A percentile compares a stretch with the other conserved stretches of the same genome.
These are phyloP conservation scores for Alternaria sp. DNA, from an alignment of 2,329 filamentous ascomycete species.

Conservation along the genomic window DNA sequence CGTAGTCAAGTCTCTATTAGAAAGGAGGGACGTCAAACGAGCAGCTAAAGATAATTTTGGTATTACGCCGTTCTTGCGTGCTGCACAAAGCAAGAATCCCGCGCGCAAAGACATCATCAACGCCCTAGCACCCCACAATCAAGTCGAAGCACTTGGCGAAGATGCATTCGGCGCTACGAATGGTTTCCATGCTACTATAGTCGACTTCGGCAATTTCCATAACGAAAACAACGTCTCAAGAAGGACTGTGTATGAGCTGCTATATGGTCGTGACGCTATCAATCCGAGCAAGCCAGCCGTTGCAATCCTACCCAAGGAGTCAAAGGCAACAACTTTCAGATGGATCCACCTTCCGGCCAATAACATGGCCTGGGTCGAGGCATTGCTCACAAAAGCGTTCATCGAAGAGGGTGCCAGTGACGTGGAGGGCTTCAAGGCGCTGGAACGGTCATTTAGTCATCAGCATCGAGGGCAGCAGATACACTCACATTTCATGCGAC, in stretches of 20 bases:
- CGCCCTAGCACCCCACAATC: conserved; percentile 53
- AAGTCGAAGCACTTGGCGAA: conserved; percentile 49
- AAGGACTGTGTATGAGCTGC: conserved; percentile 46
- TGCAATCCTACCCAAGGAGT: conserved; percentile 51
- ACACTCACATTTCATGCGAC: conserved; percentile 70
- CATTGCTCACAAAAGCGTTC: conserved; percentile 69
- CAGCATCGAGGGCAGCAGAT: conserved; percentile 66
- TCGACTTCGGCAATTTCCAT: conserved; percentile 52
- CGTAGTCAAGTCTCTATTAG: conserved; percentile 50
- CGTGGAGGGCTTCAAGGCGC: conserved; percentile 68
- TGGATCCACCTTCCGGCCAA: conserved; percentile 60
- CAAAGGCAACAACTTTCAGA: conserved; percentile 53
- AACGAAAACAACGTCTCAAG: conserved; percentile 48
- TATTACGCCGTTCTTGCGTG: conserved; percentile 55
- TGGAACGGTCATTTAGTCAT: conserved; percentile 69
- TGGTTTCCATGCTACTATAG: conserved; percentile 52
- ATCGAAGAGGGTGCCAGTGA: conserved; percentile 70
- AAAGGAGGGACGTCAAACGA: conserved; percentile 49
- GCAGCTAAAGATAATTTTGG: conserved; percentile 55
- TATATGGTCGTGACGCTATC: conserved; percentile 47
- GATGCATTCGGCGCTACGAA: conserved; percentile 49
- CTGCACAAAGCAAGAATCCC: conserved; percentile 49
- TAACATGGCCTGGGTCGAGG: conserved; percentile 69
- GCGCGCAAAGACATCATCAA: conserved; percentile 54
- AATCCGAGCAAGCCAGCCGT: conserved; percentile 49